Conservation (phyloP, 2,329 filamentous ascomycete genomes). For the Venturiaceae sp. region DNA sequence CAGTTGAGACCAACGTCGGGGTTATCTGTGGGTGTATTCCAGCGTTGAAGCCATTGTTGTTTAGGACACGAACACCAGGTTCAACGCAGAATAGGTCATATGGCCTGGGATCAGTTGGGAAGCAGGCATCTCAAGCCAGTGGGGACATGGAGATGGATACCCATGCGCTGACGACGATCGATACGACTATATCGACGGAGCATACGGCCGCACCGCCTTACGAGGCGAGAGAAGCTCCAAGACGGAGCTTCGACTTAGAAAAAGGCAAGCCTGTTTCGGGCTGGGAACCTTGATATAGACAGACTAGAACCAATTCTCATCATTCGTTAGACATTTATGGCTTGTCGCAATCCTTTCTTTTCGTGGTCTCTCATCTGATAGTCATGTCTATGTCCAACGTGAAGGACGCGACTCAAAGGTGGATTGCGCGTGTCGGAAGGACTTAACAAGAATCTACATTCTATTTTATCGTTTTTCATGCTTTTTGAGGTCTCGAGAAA, state of each 20-base stretch:
- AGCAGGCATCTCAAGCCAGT: constrained; percentile 14
- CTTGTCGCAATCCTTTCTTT: not conserved
- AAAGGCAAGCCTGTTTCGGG: not conserved
- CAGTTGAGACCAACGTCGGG: constrained; percentile 7
- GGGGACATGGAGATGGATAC: constrained; percentile 8
- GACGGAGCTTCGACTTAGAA: not conserved
- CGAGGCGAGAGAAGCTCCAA: not conserved
- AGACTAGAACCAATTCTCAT: not conserved
- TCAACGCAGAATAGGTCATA: constrained; percentile 15
- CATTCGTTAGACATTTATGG: not conserved
- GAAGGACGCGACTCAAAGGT: no score
- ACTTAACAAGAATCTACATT: no score
- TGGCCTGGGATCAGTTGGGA: constrained; percentile 10
- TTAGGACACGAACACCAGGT: constrained; percentile 17
- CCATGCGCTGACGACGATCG: constrained; percentile 7
- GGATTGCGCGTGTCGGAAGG: no score
- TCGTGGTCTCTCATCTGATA: no score
- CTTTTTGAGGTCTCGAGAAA: no score
- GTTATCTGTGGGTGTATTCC: constrained; percentile 9
- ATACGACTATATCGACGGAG: not conserved
- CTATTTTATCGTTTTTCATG: no score
- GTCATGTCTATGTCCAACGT: no score
- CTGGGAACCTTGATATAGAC: not conserved
- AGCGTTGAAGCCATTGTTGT: constrained; percentile 16
- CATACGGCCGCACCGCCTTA: not conserved